These are phyloP conservation scores for Powellomyces hirtus DNA, from an alignment of 192 early-diverging fungal genomes.

Conservation along the genomic window DNA sequence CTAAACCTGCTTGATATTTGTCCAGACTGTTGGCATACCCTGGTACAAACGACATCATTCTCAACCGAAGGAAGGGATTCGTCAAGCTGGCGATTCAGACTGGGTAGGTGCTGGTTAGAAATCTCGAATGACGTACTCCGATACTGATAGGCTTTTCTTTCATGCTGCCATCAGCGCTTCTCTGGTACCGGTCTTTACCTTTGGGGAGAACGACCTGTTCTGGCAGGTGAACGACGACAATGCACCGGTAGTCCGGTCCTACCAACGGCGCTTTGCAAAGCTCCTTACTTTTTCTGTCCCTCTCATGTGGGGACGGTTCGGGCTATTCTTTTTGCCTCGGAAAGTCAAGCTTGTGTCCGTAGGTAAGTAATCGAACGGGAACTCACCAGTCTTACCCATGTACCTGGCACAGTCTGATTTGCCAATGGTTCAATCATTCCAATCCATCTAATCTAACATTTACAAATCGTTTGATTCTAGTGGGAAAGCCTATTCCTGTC, in stretches of 20 bases:
- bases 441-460: neutral
- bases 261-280: conserved; percentile 10
- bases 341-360: conserved; percentile 8
- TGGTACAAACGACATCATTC: conserved; percentile 38
- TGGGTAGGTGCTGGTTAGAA: too few species aligned
- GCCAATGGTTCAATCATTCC: neutral
- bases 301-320: conserved; percentile 5
- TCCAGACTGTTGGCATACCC: conserved; percentile 28
- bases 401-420: neutral
- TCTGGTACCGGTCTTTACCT: conserved; percentile 81
- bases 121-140: too few species aligned
- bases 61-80: conserved; percentile 54
- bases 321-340: conserved; percentile 8
- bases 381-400: neutral
- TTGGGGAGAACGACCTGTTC: conserved; percentile 70
- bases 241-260: neutral
- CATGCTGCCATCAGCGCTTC: conserved; percentile 46
- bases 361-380: neutral
- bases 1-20: neutral
- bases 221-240: conserved; percentile 14
- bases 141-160: neutral
- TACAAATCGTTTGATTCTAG: neutral
- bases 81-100: conserved; percentile 82
- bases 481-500: conserved; percentile 32
- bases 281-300: conserved; percentile 11